Evolutionary conservation across 345 rosid species (phyloP).

Genomic region (Alliaria petiolata): DNA sequence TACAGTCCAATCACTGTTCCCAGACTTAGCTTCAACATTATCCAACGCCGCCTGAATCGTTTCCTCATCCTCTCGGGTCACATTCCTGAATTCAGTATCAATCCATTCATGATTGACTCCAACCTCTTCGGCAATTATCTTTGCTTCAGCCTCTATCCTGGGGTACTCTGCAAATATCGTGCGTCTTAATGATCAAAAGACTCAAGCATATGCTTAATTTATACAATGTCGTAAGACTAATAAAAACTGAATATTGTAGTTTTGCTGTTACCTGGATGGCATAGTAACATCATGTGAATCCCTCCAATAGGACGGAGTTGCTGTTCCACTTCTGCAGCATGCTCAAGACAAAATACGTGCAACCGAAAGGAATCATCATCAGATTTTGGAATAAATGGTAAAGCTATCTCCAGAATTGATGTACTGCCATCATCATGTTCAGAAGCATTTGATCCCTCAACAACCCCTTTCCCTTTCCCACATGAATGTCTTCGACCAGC

Average conservation of each 20-base stretch:
- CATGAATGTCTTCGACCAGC: constrained; percentile 34
- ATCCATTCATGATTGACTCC: constrained; percentile 59
- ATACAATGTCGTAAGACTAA: background rate
- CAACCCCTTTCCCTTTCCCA: constrained; percentile 27
- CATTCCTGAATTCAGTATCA: constrained; percentile 51
- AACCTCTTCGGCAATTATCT: constrained; percentile 69
- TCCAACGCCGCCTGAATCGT: constrained; percentile 65
- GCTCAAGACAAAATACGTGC: constrained; percentile 98
- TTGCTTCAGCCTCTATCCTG: constrained; percentile 80
- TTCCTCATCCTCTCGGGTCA: constrained; percentile 67
- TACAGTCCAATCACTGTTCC: constrained; percentile 91
- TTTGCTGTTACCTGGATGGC: constrained; percentile 73
- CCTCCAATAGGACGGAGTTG: constrained; percentile 83
- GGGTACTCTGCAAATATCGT: constrained; percentile 74
- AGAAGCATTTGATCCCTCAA: constrained; percentile 13
- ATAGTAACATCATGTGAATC: constrained; percentile 65
- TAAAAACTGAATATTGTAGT: background rate
- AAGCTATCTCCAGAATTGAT: constrained; percentile 29
- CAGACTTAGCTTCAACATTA: constrained; percentile 77
- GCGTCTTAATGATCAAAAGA: background rate
- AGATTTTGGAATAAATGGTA: constrained; percentile 43
- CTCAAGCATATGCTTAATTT: background rate
- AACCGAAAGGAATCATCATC: constrained; percentile 77
- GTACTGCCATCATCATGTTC: constrained; percentile 7
- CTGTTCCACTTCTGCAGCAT: constrained; percentile 89